phyloP scores from a whole-genome alignment of 805 yeast species.

The Pichia californica region DNA sequence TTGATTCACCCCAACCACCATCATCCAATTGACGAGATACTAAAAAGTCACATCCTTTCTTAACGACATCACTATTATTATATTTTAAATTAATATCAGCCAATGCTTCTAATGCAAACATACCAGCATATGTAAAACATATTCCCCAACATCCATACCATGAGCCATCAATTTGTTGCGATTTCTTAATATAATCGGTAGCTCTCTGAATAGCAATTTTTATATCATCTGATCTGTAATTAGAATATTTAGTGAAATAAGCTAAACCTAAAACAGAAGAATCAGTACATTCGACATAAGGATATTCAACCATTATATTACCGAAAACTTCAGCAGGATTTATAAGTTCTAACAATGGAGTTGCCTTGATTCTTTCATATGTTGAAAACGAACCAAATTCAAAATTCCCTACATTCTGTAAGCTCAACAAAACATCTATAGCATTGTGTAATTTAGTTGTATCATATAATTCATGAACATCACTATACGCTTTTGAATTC shows the following conservation, averaged over 20 bases:
- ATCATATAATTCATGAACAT: conserved; percentile 35
- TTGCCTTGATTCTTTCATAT: conserved; percentile 80
- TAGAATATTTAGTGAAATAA: conserved; percentile 60
- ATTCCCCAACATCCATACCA: conserved; percentile 99
- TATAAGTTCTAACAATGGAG: conserved; percentile 64
- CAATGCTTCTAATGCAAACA: conserved; percentile 96
- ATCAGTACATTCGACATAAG: conserved; percentile 97
- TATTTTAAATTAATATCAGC: conserved; percentile 61
- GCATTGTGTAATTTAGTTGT: conserved; percentile 54
- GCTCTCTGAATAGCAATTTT: conserved; percentile 68
- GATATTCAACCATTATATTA: conserved; percentile 97
- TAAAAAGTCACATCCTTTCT: conserved; percentile 79
- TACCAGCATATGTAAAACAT: conserved; percentile 90
- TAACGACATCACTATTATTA: conserved; percentile 52
- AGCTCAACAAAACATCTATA: conserved; percentile 63
- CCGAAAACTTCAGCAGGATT: conserved; percentile 99
- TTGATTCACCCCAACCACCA: conserved; percentile 98
- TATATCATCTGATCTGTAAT: conserved; percentile 63
- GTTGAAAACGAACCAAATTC: conserved; percentile 91
- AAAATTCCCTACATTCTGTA: conserved; percentile 75
- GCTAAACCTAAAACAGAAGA: conserved; percentile 86
- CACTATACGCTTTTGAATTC: conserved; percentile 48
- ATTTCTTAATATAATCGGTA: conserved; percentile 56
- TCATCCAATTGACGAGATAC: conserved; percentile 69
- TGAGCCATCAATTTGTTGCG: conserved; percentile 77